A percentile compares a stretch with the other conserved stretches of the same genome.
Evolutionary conservation across 2,329 filamentous ascomycete genomes (phyloP).

Genomic region (Volutella citrinella): DNA sequence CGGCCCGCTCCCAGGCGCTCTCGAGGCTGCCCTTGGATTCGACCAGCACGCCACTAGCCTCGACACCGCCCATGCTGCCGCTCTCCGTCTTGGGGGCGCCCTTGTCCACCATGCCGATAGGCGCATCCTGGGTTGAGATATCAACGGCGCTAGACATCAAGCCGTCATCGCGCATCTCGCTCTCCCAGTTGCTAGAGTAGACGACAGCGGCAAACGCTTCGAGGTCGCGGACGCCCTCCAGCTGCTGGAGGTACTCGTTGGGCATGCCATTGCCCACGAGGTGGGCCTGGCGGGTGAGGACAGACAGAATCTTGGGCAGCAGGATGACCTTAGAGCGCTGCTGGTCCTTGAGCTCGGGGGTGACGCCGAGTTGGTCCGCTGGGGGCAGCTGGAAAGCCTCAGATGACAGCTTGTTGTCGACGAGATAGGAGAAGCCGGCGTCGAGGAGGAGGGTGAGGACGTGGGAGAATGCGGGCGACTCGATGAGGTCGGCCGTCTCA

Average conservation of each 20-base stretch:
- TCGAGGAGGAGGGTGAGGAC: slow-evolving; percentile 86
- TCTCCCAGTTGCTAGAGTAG: slow-evolving; percentile 80
- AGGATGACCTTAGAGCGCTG: slow-evolving; percentile 60
- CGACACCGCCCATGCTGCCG: slow-evolving; percentile 22
- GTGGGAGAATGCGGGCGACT: slow-evolving; percentile 86
- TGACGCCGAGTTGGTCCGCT: slow-evolving; percentile 26
- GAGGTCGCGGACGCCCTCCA: slow-evolving; percentile 73
- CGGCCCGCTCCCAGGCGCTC: slow-evolving; percentile 66
- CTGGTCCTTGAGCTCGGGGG: slow-evolving; percentile 52
- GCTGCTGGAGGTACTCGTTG: slow-evolving; percentile 68
- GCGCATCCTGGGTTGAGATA: too few relatives aligned
- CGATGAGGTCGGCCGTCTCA: slow-evolving; percentile 92
- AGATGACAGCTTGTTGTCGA: slow-evolving; percentile 76
- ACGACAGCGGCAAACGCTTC: slow-evolving; percentile 85
- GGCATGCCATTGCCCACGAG: slow-evolving; percentile 76
- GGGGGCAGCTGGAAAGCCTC: slow-evolving; percentile 67
- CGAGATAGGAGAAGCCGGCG: slow-evolving; percentile 77
- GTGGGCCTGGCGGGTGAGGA: slow-evolving; percentile 88
- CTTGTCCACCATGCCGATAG: too few relatives aligned
- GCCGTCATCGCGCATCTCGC: slow-evolving; percentile 54
- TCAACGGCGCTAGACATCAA: slow-evolving; percentile 37
- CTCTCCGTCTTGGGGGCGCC: too few relatives aligned
- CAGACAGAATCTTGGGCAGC: slow-evolving; percentile 84
- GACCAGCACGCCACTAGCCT: slow-evolving; percentile 55
- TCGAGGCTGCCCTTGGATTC: slow-evolving; percentile 56